phyloP scores from a whole-genome alignment of 768 basidiomycete genomes.

The Ramaria sp. region DNA sequence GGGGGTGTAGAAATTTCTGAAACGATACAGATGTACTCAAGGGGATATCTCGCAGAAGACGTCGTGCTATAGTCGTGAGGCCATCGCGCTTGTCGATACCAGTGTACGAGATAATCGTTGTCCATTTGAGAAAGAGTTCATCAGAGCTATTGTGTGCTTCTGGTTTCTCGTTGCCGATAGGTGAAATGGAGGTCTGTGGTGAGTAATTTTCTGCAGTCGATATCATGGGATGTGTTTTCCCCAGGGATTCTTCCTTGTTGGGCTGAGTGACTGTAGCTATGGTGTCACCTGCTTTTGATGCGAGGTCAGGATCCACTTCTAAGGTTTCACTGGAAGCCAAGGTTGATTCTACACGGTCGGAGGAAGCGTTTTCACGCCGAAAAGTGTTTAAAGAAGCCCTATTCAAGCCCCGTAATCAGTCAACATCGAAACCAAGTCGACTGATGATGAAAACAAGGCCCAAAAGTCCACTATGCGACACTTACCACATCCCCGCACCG shows the following conservation, averaged over 20 bases:
- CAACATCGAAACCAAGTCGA: too few species aligned
- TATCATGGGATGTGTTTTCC: background rate
- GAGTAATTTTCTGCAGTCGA: background rate
- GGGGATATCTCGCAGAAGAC: constrained; percentile 28
- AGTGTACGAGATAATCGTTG: constrained; percentile 50
- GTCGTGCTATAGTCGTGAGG: constrained; percentile 53
- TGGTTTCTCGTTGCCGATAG: too few species aligned
- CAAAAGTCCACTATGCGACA: constrained; percentile 7
- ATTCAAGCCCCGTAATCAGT: too few species aligned
- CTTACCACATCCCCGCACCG: constrained; percentile 77
- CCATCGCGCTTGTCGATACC: constrained; percentile 74
- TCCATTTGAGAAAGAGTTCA: constrained; percentile 32
- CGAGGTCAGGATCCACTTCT: too few species aligned
- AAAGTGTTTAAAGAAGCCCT: constrained; percentile 12
- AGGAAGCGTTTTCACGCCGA: background rate
- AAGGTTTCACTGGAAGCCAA: too few species aligned
- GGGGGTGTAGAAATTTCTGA: background rate
- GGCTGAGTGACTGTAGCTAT: too few species aligned
- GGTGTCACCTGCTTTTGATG: too few species aligned
- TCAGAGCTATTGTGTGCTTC: constrained; percentile 11
- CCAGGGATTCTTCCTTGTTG: background rate
- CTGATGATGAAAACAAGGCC: background rate
- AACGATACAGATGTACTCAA: constrained; percentile 1
- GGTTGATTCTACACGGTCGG: too few species aligned
- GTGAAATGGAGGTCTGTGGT: background rate